Evolutionary conservation across 305 asterid genomes (phyloP).

Genomic region (Fraxinus albicans): DNA sequence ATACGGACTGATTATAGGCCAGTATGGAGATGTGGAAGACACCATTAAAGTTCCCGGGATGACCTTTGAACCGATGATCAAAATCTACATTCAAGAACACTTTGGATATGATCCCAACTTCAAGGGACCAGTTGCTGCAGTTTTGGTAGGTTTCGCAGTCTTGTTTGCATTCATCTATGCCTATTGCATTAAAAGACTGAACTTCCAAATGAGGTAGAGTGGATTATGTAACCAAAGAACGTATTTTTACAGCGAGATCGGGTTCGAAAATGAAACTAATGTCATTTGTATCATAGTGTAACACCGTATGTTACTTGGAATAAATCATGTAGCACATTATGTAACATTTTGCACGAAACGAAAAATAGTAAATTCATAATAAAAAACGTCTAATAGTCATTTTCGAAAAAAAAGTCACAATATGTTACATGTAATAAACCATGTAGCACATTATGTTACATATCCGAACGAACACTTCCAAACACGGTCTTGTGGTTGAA

Average conservation of each 20-base stretch:
- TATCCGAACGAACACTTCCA: background rate
- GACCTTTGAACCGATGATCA: conserved; percentile 45
- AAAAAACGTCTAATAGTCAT: background rate
- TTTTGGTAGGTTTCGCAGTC: conserved; percentile 64
- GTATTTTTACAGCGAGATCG: background rate
- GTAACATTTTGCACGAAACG: background rate
- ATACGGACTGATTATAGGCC: conserved; percentile 76
- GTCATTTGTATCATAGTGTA: background rate
- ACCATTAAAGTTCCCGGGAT: conserved; percentile 50
- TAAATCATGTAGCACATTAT: background rate
- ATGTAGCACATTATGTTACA: background rate
- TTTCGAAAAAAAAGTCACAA: background rate
- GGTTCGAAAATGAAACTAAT: background rate
- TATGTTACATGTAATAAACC: background rate
- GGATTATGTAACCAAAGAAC: background rate
- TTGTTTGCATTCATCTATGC: conserved; percentile 79
- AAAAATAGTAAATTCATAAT: background rate
- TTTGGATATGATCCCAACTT: conserved; percentile 70
- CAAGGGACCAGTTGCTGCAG: conserved; percentile 73
- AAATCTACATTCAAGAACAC: conserved; percentile 49
- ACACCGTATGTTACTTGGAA: background rate
- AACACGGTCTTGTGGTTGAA: background rate
- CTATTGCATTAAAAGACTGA: conserved; percentile 68
- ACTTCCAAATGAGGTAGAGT: conserved; percentile 75
- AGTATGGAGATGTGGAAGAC: conserved; percentile 60